Conservation (phyloP, 768 basidiomycete genomes). For the Kwoniella sp. region DNA sequence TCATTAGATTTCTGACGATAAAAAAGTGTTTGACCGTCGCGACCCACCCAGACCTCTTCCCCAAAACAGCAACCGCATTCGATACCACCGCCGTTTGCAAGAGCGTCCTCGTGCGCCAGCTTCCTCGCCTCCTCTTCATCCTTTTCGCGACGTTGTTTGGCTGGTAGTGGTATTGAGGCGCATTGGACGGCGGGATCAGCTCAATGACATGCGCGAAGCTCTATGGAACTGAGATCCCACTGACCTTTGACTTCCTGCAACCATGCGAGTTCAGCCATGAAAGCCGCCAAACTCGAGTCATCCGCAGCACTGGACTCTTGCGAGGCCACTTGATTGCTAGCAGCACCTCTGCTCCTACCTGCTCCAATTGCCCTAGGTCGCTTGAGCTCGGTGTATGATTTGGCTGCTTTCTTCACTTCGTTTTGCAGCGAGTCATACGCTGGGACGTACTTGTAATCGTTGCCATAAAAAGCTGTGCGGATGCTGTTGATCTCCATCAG, state of each 20-base stretch:
- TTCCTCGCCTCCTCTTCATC: conserved; percentile 50
- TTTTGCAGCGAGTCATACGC: conserved; percentile 63
- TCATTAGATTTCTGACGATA: too few relatives aligned
- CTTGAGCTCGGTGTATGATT: conserved; percentile 38
- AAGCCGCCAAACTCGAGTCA: conserved; percentile 32
- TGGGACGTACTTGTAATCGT: conserved; percentile 67
- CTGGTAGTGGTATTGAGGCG: neutral
- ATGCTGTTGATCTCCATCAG: conserved; percentile 58
- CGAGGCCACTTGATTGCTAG: neutral
- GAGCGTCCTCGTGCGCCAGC: conserved; percentile 61
- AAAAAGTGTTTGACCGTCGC: neutral
- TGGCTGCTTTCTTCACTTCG: conserved; percentile 52
- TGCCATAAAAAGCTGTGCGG: conserved; percentile 57
- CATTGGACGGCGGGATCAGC: too few relatives aligned
- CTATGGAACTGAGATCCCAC: neutral
- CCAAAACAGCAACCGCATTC: conserved; percentile 89
- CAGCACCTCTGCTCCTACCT: conserved; percentile 57
- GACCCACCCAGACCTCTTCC: conserved; percentile 69
- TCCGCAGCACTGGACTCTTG: neutral
- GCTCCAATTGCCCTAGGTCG: conserved; percentile 48
- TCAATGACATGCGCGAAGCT: neutral
- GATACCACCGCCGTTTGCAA: conserved; percentile 63
- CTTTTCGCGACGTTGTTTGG: conserved; percentile 34
- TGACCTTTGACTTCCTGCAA: conserved; percentile 22
- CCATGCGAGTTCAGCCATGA: conserved; percentile 53